Conservation (phyloP, 495 filamentous ascomycete genomes). For the Penicillium crystallinum region DNA sequence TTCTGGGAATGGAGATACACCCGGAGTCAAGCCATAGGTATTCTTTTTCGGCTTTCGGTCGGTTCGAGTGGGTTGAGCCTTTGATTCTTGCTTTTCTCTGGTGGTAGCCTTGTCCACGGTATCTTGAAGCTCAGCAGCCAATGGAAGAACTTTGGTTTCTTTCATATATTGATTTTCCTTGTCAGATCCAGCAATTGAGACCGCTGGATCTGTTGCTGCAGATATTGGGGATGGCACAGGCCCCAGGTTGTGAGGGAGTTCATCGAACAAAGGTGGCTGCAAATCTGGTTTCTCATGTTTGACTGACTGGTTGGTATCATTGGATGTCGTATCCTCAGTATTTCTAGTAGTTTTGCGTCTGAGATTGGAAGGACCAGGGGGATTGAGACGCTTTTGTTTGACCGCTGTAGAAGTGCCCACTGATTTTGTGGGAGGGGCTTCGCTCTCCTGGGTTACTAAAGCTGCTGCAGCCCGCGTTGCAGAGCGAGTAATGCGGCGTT, state of each 20-base stretch:
- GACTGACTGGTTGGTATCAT: background rate
- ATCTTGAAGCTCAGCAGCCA: slow-evolving; percentile 13
- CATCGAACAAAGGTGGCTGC: slow-evolving; percentile 12
- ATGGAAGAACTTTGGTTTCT: background rate
- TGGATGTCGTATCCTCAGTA: background rate
- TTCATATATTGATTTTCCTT: slow-evolving; percentile 11
- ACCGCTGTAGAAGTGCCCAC: background rate
- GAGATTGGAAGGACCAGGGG: background rate
- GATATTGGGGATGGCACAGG: background rate
- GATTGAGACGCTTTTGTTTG: background rate
- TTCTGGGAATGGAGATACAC: slow-evolving; percentile 62
- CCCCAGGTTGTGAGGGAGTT: slow-evolving; percentile 46
- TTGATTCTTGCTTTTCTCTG: slow-evolving; percentile 1
- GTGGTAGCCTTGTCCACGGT: slow-evolving; percentile 18
- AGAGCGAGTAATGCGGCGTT: slow-evolving; percentile 24
- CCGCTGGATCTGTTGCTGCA: background rate
- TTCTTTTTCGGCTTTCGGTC: slow-evolving; percentile 16
- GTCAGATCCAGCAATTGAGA: background rate
- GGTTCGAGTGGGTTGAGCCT: slow-evolving; percentile 12
- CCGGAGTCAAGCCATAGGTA: slow-evolving; percentile 40
- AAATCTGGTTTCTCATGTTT: slow-evolving; percentile 18
- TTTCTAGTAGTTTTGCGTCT: background rate
- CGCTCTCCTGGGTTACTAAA: background rate
- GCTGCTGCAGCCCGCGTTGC: slow-evolving; percentile 17
- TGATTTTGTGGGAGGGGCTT: slow-evolving; percentile 1